phyloP scores from a whole-genome alignment of 352 stramenopile species.

The Blastocystis sp. region DNA sequence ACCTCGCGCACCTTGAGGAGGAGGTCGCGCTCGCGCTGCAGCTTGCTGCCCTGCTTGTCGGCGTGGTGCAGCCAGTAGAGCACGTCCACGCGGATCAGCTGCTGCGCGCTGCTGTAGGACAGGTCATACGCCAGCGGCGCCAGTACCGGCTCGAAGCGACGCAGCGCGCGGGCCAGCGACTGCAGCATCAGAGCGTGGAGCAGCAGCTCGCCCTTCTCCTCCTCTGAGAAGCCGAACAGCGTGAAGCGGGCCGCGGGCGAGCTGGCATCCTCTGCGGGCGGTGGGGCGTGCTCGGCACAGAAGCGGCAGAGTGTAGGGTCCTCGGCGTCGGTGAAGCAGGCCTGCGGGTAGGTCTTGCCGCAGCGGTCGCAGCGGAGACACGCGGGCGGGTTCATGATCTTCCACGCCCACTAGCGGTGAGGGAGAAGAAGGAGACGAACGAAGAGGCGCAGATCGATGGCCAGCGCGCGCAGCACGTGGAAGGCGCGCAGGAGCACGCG shows the following conservation, averaged over 20 bases:
- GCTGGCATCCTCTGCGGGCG: background rate
- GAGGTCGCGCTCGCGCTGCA: background rate
- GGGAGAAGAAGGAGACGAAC: background rate
- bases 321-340: background rate
- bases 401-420: constrained; percentile 43
- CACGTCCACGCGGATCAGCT: constrained; percentile 25
- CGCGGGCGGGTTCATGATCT: background rate
- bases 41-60: background rate
- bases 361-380: background rate
- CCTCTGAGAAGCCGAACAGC: background rate
- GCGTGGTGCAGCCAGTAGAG: constrained; percentile 62
- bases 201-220: background rate
- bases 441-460: constrained; percentile 51
- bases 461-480: constrained; percentile 23
- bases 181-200: background rate
- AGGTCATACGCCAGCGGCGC: background rate
- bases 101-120: background rate
- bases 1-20: constrained; percentile 42
- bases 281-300: background rate
- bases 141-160: background rate
- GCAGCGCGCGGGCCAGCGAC: background rate
- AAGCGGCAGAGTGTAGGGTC: background rate
- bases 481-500: background rate
- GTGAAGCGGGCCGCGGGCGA: background rate
- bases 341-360: background rate